Conservation (phyloP, 2,329 filamentous ascomycete species). For the Elsinoe batatas region DNA sequence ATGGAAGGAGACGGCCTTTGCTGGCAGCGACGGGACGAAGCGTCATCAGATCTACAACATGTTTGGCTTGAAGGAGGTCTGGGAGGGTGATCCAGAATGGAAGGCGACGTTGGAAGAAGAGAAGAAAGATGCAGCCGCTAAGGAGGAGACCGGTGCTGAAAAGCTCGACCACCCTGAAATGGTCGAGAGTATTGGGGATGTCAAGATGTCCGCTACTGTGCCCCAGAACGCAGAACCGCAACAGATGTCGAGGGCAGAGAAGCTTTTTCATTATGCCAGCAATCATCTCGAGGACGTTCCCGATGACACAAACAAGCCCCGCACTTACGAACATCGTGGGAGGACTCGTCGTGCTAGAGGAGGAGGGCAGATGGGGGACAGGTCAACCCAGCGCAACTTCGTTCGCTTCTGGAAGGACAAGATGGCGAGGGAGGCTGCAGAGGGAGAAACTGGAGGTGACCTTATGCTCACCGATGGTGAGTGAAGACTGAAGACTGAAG, state of each 20-base stretch:
- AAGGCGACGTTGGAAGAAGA: neutral
- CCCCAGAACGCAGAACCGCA: neutral
- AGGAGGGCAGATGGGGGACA: slow-evolving; percentile 1
- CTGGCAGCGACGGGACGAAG: neutral
- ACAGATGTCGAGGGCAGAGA: neutral
- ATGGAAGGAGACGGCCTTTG: neutral
- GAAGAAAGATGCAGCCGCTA: neutral
- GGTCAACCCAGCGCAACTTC: neutral
- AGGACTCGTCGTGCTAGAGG: neutral
- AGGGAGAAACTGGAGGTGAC: neutral
- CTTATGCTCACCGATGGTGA: neutral
- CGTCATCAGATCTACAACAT: neutral
- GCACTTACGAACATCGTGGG: neutral
- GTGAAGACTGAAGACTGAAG: neutral
- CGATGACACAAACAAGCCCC: neutral
- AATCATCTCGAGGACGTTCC: neutral
- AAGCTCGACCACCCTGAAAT: neutral
- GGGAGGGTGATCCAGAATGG: neutral
- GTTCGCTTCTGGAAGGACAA: neutral
- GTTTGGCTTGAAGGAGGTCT: neutral
- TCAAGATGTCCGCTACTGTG: neutral
- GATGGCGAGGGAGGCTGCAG: neutral
- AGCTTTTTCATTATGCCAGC: neutral
- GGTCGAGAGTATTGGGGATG: neutral
- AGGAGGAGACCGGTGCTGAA: neutral